Evolutionary conservation across 805 yeast genomes (phyloP).

Genomic region (Lachancea thermotolerans): DNA sequence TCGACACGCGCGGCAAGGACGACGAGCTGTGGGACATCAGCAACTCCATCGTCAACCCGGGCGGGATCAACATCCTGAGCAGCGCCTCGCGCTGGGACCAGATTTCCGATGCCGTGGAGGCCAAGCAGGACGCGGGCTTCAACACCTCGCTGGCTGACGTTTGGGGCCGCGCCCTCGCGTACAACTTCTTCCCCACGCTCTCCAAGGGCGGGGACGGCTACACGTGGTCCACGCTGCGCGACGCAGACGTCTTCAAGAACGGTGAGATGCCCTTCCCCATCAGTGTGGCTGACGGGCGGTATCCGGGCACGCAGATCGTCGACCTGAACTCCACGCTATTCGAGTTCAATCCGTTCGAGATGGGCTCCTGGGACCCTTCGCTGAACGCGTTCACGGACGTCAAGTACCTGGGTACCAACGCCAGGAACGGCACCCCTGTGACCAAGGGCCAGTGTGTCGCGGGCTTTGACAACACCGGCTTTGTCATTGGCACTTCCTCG

Average conservation of each 20-base stretch:
- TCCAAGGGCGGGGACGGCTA: conserved; percentile 59
- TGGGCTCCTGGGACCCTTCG: conserved; percentile 87
- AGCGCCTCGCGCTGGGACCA: conserved; percentile 49
- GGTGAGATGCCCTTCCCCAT: conserved; percentile 71
- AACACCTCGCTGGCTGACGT: conserved; percentile 61
- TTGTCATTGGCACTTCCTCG: conserved; percentile 75
- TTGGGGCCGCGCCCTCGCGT: conserved; percentile 74
- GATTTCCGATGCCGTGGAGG: conserved; percentile 48
- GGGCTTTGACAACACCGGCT: conserved; percentile 79
- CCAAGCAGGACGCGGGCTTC: conserved; percentile 58
- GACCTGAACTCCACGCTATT: conserved; percentile 64
- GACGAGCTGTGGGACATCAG: conserved; percentile 63
- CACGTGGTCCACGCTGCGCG: conserved; percentile 54
- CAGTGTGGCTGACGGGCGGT: conserved; percentile 58
- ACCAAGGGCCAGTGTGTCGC: conserved; percentile 47
- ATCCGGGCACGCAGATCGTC: conserved; percentile 51
- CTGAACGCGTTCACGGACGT: conserved; percentile 58
- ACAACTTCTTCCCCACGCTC: conserved; percentile 60
- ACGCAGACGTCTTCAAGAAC: conserved; percentile 52
- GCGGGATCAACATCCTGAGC: conserved; percentile 52
- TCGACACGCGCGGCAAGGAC: conserved; percentile 29
- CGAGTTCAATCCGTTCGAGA: conserved; percentile 58
- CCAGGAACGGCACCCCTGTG: conserved; percentile 53
- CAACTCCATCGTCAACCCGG: conserved; percentile 55
- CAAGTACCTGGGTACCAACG: conserved; percentile 63